Evolutionary conservation across 2,329 filamentous ascomycete genomes (phyloP), one percentile per base, ranked within the genome.

Genomic region (Aspergillus unguis): DNA sequence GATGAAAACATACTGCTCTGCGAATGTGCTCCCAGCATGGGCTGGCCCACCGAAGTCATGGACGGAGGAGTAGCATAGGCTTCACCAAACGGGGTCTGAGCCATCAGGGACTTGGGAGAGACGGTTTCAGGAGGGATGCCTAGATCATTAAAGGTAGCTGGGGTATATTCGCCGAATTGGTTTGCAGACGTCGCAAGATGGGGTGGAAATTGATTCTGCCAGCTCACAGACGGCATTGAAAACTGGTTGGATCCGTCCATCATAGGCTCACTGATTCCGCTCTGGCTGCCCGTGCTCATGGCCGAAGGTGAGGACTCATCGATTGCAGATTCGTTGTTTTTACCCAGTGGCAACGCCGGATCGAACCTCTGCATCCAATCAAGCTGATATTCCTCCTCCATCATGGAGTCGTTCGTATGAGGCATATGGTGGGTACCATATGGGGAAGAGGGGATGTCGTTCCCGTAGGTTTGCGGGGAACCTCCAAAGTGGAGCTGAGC

Each of bases 221-320:
- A 90, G 76, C 82, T 80, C 60, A 78, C 76, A 3, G 76, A 75
- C 2, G 77, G 73, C 23, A 78, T 73, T 52, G 80, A 77, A 37
- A 81, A 78, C 59, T 86, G 84, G 69, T 85, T 87, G 35, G 68
- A 67, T 4, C 89, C 90, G 71, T 96, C 91, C 53, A 94, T 79
- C 86, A 96, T 91, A 54, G 91, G 85, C 68, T 97, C 94, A 72
- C 90, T 95, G 44, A 71, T 70, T 8, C 70, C 70, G 69, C 88
- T 92, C 66, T 95, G 92, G 72, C 92, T 97, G 54, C 89, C 90
- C 40, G 90, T 95, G 75, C 92, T 97, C 70, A 97, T 92, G 43
- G 91, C 91, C 6, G 94, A 97, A 11, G 94, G 94, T 10, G 94
- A 97, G 8, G 94, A 97, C 54, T 88, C 91, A 64, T 96, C 92